Base-by-base conservation (phyloP, 2,329 filamentous ascomycete species). In the Pseudocercospora crystallina region DNA sequence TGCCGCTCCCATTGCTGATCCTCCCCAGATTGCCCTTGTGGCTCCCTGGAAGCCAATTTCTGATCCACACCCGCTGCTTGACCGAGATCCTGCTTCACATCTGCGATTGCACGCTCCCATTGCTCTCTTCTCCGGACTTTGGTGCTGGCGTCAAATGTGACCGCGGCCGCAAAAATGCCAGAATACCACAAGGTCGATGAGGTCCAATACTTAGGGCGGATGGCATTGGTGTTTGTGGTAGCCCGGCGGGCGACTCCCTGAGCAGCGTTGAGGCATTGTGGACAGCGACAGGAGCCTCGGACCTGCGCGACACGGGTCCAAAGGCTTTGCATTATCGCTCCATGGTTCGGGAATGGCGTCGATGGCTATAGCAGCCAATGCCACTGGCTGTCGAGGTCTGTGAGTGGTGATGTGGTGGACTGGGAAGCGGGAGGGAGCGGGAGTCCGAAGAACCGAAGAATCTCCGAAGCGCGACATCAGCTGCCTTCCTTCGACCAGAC, bases 231-330 rank as follows among this genome's bases (percentile, higher is more conserved):
- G 30, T 76, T 71, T 15, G 74, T 71, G 35, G 76, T 77, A 38
- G 80, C 77, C 47, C 76, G 77, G 50, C 79, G 77, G 53, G 76
- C 72, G 53, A 81, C 50, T 13, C 59, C 61, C 38, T 72, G 69
- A 53, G 74, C 73, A 5, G 61, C 71, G 49, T 78, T 76, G 47
- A 80, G 70, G 71, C 83, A 87, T 63, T 80, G 75, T 60, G 79
- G 76, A 72, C 83, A 87, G 70, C 78, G 78, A 72, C 83, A 86
- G 62, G 79, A 76, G 58, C 69, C 69, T 70, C 79, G 80, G 71
- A 77, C 78, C 76, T 80, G 80, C 63, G 79, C 77, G 72, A 82
- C 80, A 73, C 83, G 80, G 69, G 82, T 83, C 83, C 84, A 86
- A 60, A 89, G 68, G 58, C 78, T 77, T 71, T 82, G 82, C 87